Evolutionary conservation across 1,139 yeast genomes (phyloP).

Genomic region (Debaryomyces udenii): DNA sequence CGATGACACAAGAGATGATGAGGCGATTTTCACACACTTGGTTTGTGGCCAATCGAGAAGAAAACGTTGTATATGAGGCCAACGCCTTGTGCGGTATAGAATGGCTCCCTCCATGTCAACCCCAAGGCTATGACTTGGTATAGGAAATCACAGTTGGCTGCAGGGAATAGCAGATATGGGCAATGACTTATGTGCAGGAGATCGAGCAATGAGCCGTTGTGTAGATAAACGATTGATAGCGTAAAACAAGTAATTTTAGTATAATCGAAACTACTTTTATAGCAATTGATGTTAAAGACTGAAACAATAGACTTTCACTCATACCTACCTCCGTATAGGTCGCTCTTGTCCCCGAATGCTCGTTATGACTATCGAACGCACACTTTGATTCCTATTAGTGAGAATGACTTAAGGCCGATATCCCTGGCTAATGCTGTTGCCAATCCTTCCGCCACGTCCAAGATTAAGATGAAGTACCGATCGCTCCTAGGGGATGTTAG

Average conservation of each 20-base stretch:
- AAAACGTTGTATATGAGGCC: too few species aligned
- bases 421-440: slow-evolving; percentile 1
- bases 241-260: too few species aligned
- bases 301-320: slow-evolving; percentile 31
- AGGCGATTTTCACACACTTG: too few species aligned
- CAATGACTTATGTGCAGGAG: slow-evolving; percentile 1
- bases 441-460: slow-evolving; percentile 9
- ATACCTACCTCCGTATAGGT: slow-evolving; percentile 49
- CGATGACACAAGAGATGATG: too few species aligned
- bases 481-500: slow-evolving; percentile 46
- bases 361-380: slow-evolving; percentile 49
- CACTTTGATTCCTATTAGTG: slow-evolving; percentile 40
- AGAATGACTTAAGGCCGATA: slow-evolving; percentile 28
- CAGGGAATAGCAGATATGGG: background rate
- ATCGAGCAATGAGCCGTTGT: background rate
- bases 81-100: background rate
- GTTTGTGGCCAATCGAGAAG: too few species aligned
- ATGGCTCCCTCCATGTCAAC: too few species aligned
- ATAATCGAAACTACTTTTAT: too few species aligned
- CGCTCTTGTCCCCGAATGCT: slow-evolving; percentile 44
- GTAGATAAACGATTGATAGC: slow-evolving; percentile 5
- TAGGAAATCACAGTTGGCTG: background rate
- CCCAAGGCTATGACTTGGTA: too few species aligned
- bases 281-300: slow-evolving; percentile 9
- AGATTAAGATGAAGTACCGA: slow-evolving; percentile 47